A percentile compares a stretch with the other conserved stretches of the same genome.
Conservation (phyloP, 805 yeast species). For the Danielozyma ontarioensis region DNA sequence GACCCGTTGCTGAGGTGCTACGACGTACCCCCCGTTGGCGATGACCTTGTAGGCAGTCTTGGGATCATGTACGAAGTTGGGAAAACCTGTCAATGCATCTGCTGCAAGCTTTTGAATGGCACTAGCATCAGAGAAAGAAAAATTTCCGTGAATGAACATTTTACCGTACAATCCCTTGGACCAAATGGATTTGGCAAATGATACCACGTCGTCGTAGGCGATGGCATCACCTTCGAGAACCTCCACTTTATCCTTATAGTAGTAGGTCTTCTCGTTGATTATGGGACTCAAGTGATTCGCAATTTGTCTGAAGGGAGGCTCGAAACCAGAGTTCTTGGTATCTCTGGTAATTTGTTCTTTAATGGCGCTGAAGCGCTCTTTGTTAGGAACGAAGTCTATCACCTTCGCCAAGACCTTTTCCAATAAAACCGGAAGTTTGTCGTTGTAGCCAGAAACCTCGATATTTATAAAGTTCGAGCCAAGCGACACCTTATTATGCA, state of each 20-base stretch:
- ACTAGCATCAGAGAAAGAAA: slow-evolving; percentile 47
- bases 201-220: slow-evolving; percentile 43
- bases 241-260: slow-evolving; percentile 53
- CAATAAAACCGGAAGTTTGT: slow-evolving; percentile 64
- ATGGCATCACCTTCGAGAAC: slow-evolving; percentile 35
- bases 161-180: slow-evolving; percentile 61
- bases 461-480: slow-evolving; percentile 62
- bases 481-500: slow-evolving; percentile 50
- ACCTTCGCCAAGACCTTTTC: slow-evolving; percentile 55
- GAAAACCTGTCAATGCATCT: slow-evolving; percentile 20
- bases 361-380: slow-evolving; percentile 59
- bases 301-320: slow-evolving; percentile 76
- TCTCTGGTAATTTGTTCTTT: slow-evolving; percentile 61
- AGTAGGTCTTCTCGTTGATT: slow-evolving; percentile 69
- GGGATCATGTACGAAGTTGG: slow-evolving; percentile 13
- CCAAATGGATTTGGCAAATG: slow-evolving; percentile 43
- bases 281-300: slow-evolving; percentile 57
- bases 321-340: slow-evolving; percentile 62
- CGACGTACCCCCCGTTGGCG: slow-evolving; percentile 31
- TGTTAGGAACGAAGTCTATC: slow-evolving; percentile 42
- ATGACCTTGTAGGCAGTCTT: slow-evolving; percentile 8
- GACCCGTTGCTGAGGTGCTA: slow-evolving; percentile 34
- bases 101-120: slow-evolving; percentile 42
- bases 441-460: slow-evolving; percentile 74
- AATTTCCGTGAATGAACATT: slow-evolving; percentile 74